Evolutionary conservation across 2,329 filamentous ascomycete genomes (phyloP), one percentile per base, ranked within the genome.

Genomic region (Beauveria medogensis): DNA sequence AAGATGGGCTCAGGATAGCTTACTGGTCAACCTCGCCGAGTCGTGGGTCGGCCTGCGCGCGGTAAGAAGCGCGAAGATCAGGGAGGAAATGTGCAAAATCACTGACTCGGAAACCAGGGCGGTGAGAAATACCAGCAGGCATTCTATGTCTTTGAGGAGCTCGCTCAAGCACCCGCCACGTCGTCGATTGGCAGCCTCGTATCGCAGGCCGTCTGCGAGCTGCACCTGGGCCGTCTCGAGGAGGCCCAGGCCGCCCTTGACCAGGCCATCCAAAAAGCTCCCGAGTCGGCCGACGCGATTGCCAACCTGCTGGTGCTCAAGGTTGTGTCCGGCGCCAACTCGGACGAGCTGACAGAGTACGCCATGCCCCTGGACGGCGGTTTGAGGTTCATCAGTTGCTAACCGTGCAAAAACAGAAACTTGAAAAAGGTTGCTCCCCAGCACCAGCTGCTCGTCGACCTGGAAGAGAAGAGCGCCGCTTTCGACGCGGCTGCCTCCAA

Each of bases 101-200:
- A 18, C 69, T 75, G 65, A 78, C 62, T 30, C 44, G 37, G 7
- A 59, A 28, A 30, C 18, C 63, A 96, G 89, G 93, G 93, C 70
- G 92, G 92, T 67, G 92, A 96, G 68, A 94, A 91, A 73, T 97
- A 97, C 76, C 94, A 97, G 71, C 90, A 94, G 71, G 88, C 93
- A 20, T 97, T 96, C 76, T 97, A 99, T 80, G 93, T 97, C 63
- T 97, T 91, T 70, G 93, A 97, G 76, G 94, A 99, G 75, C 84
- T 97, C 54, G 93, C 94, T 5, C 91, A 96, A 71, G 88, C 90
- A 30, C 88, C 92, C 2, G 86, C 90, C 37, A 92, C 90, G 20
- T 87, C 91, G 54, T 90, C 90, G 18, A 81, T 87, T 57, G 81
- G 87, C 66, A 89, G 85, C 20, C 83, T 97, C 60, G 85, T 96